A percentile compares a stretch with the other conserved stretches of the same genome.
Evolutionary conservation across 768 basidiomycete genomes (phyloP).

Genomic region (Pleurotus ostreatus): DNA sequence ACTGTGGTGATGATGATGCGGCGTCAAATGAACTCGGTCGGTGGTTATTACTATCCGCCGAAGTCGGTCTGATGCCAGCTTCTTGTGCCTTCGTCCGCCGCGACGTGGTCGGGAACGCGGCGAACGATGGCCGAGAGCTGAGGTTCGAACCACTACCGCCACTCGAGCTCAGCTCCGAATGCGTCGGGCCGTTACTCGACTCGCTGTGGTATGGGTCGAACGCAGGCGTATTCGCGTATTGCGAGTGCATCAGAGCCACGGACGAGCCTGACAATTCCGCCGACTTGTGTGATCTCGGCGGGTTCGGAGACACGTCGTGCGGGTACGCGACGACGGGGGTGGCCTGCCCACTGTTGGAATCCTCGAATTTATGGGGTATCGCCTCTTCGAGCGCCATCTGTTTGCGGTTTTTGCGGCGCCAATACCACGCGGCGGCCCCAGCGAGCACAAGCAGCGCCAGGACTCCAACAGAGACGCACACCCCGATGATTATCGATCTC

Average conservation of each 20-base stretch:
- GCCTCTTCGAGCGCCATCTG: slow-evolving; percentile 5
- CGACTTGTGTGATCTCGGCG: not conserved
- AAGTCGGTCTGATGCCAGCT: slow-evolving; percentile 12
- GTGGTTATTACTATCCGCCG: slow-evolving; percentile 1
- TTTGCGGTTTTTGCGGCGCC: slow-evolving; percentile 11
- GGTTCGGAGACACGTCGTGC: not conserved
- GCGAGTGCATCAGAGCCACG: slow-evolving; percentile 5
- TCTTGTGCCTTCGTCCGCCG: slow-evolving; percentile 15
- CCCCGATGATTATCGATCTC: slow-evolving; percentile 23
- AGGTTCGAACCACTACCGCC: not conserved
- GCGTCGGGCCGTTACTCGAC: not conserved
- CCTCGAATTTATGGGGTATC: slow-evolving; percentile 1
- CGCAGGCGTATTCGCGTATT: not conserved
- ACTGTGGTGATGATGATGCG: not conserved
- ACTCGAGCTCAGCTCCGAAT: slow-evolving; percentile 4
- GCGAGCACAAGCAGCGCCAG: slow-evolving; percentile 20
- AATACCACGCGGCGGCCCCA: slow-evolving; percentile 14
- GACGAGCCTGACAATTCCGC: slow-evolving; percentile 2
- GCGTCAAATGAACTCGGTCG: not conserved
- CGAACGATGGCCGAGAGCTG: slow-evolving; percentile 8
- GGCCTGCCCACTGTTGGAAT: slow-evolving; percentile 1
- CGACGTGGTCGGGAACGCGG: slow-evolving; percentile 14
- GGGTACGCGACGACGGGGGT: slow-evolving; percentile 4
- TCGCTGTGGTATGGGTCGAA: not conserved
- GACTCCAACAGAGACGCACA: slow-evolving; percentile 24